Evolutionary conservation across 352 stramenopile species (phyloP).

Genomic region (Pythium pyrilobum): DNA sequence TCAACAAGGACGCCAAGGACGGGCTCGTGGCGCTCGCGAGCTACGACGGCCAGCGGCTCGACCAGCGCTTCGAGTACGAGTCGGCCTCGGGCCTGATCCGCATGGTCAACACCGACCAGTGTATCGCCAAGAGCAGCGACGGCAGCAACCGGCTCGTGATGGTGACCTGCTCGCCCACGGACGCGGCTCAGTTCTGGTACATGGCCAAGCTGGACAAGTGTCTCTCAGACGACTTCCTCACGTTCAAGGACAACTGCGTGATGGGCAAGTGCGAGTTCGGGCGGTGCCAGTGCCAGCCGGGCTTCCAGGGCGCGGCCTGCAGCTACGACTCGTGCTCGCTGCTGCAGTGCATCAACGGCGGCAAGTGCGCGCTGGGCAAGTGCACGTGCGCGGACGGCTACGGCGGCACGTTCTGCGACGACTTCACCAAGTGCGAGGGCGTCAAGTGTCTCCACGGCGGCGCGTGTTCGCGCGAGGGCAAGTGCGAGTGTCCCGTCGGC

Average conservation of each 20-base stretch:
- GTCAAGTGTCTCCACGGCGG: constrained; percentile 6
- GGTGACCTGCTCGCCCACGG: neutral
- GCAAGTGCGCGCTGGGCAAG: constrained; percentile 1
- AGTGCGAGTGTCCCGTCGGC: constrained; percentile 1
- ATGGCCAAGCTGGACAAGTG: neutral
- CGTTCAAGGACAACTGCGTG: neutral
- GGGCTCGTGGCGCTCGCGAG: neutral
- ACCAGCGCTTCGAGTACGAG: constrained; percentile 8
- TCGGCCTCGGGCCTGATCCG: neutral
- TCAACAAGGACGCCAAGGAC: neutral
- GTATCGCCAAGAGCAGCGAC: neutral
- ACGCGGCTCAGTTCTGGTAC: constrained; percentile 1
- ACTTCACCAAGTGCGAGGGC: constrained; percentile 6
- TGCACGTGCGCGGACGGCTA: constrained; percentile 4
- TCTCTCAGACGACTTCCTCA: neutral
- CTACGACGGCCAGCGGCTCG: neutral
- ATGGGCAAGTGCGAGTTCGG: constrained; percentile 1
- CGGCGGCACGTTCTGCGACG: constrained; percentile 1
- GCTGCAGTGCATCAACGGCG: constrained; percentile 4
- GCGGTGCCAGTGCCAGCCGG: constrained; percentile 1
- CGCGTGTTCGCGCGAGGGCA: neutral
- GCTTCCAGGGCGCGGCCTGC: neutral
- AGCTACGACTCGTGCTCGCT: neutral
- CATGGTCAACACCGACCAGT: neutral
- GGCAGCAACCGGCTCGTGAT: neutral